Percentiles rank a stretch among this genome's conserved stretches.
Conservation (phyloP, 257 asterid genomes). For the Nicotiana benthamiana region DNA sequence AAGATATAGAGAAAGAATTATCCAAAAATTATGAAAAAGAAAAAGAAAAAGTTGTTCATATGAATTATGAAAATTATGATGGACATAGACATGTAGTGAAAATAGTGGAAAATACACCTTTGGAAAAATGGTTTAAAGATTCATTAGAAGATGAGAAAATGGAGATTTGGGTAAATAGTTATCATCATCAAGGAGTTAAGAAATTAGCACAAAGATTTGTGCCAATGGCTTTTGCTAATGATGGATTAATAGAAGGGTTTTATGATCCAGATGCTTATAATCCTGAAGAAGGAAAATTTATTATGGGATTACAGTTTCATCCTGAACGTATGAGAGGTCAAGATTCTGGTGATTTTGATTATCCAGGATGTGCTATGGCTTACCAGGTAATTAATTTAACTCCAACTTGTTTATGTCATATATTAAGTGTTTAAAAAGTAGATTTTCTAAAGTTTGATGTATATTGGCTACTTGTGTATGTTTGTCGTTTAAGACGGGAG, state of each 20-base stretch:
- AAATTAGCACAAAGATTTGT: slow-evolving; percentile 72
- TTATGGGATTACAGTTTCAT: slow-evolving; percentile 93
- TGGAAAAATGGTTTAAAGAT: slow-evolving; percentile 63
- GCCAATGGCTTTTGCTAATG: slow-evolving; percentile 86
- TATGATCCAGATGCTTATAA: slow-evolving; percentile 76
- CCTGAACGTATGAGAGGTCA: slow-evolving; percentile 73
- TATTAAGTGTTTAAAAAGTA: neutral
- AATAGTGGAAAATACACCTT: slow-evolving; percentile 52
- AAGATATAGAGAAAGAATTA: slow-evolving; percentile 60
- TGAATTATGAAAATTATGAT: slow-evolving; percentile 69
- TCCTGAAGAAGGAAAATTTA: slow-evolving; percentile 82
- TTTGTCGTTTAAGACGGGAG: no score
- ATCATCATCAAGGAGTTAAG: slow-evolving; percentile 91
- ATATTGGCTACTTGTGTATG: no score
- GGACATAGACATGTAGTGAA: slow-evolving; percentile 59
- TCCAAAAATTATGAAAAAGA: slow-evolving; percentile 6
- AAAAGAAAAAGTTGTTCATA: slow-evolving; percentile 37
- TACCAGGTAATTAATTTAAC: slow-evolving; percentile 33
- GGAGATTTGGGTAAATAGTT: slow-evolving; percentile 71
- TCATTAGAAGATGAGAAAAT: slow-evolving; percentile 36
- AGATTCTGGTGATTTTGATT: slow-evolving; percentile 62
- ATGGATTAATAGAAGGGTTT: slow-evolving; percentile 79
- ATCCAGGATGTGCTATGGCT: slow-evolving; percentile 72
- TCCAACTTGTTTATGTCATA: neutral
- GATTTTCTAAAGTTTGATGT: neutral